Evolutionary conservation across 331 rosid species (phyloP), one percentile per base, ranked within the genome.

Genomic region (Malus hybrid): DNA sequence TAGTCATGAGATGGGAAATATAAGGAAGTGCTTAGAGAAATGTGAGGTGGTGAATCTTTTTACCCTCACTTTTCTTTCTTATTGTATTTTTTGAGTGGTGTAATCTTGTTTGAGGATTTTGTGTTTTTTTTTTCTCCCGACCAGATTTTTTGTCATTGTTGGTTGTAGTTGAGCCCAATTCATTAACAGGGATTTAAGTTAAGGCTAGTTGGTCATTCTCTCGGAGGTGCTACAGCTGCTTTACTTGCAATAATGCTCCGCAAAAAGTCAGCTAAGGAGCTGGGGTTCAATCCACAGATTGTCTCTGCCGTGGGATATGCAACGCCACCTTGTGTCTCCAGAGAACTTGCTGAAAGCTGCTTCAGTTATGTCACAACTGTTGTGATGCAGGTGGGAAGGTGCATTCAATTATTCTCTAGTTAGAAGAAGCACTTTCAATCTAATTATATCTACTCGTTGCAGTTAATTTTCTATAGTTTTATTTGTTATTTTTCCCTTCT

Each of bases 171-270:
- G 66, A 81, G 76, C 72, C 86, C 82, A 82, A 89, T 84, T 83
- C 85, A 74, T 84, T 69, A 92, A 89, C 96, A 95, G 97, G 97
- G 97, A 82, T 95, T 60, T 83, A 92, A 93, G 91, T 84, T 95
- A 83, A 89, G 91, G 88, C 84, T 95, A 11, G 97, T 90, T 75
- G 97, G 99, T 74, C 99, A 95, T 95, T 95, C 99, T 52, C 93
- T 92, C 70, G 97, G 99, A 79, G 97, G 97, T 77, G 91, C 99
- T 62, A 95, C 82, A 78, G 97, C 99, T 80, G 87, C 97, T 77
- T 66, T 95, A 60, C 80, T 95, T 70, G 99, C 97, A 67, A 89
- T 90, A 81, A 92, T 90, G 97, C 88, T 95, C 46, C 90, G 63
- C n/a, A 87, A 87, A 77, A 92, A 82, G 86, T 90, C 97, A 68